Evolutionary conservation across 805 yeast genomes (phyloP).

Genomic region (Suhomyces kilbournensis): DNA sequence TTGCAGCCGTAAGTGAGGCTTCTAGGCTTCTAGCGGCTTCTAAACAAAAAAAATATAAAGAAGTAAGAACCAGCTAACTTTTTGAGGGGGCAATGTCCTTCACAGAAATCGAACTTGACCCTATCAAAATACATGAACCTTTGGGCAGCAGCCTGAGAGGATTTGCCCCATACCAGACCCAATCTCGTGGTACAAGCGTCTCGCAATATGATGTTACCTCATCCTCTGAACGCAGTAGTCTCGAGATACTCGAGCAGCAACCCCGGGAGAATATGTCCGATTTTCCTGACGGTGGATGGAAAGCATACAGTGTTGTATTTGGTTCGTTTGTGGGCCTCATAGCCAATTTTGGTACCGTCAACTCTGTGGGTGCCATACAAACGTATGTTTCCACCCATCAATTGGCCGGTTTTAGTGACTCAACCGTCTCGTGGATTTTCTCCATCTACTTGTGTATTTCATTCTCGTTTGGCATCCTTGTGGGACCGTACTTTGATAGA

Average conservation of each 20-base stretch:
- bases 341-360: conserved; percentile 27
- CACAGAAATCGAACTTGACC: background rate
- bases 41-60: too few species aligned
- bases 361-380: conserved; percentile 40
- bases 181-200: background rate
- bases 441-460: conserved; percentile 34
- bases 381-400: conserved; percentile 38
- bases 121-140: background rate
- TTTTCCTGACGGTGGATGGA: conserved; percentile 23
- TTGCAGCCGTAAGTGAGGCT: background rate
- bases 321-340: conserved; percentile 47
- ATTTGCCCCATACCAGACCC: background rate
- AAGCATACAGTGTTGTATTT: conserved; percentile 20
- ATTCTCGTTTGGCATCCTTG: conserved; percentile 21
- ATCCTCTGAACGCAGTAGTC: background rate
- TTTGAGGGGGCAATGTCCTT: background rate
- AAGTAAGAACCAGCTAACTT: too few species aligned
- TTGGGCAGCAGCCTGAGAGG: background rate
- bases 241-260: background rate
- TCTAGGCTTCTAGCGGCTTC: background rate
- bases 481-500: conserved; percentile 21
- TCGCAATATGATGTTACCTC: background rate
- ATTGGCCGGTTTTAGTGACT: conserved; percentile 23
- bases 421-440: conserved; percentile 40
- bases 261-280: background rate